phyloP scores from a whole-genome alignment of 31 red algal genomes.

The Asparagopsis taxiformis region DNA sequence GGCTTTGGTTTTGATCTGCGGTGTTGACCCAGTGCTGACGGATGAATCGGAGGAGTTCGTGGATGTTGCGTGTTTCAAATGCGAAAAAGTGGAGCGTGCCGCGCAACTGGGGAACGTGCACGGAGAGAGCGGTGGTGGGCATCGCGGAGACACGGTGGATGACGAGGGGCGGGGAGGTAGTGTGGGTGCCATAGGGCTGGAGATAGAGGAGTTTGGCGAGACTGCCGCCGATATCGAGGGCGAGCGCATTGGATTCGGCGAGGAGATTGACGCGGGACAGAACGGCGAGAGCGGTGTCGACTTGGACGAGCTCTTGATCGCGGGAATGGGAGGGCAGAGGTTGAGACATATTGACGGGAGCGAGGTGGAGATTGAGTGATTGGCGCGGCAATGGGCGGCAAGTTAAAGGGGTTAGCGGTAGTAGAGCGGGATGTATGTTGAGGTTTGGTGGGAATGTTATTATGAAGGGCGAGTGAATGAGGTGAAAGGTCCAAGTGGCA shows the following conservation, averaged over 20 bases:
- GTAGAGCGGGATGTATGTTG: no score
- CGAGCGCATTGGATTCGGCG: conserved; percentile 79
- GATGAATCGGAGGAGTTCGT: conserved; percentile 86
- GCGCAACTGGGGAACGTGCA: conserved; percentile 75
- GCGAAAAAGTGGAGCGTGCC: conserved; percentile 93
- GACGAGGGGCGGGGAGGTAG: conserved; percentile 18
- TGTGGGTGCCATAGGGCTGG: conserved; percentile 48
- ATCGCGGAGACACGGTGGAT: conserved; percentile 54
- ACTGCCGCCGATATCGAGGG: conserved; percentile 94
- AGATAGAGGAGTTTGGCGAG: conserved; percentile 97
- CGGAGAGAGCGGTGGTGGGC: conserved; percentile 54
- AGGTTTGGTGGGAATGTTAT: no score
- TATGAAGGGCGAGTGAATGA: no score
- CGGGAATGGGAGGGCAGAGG: neutral
- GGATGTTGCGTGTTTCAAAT: conserved; percentile 89
- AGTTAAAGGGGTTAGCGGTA: no score
- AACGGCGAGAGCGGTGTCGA: conserved; percentile 82
- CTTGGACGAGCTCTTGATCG: conserved; percentile 52
- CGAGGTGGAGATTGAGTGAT: no score
- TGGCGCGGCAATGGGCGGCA: no score
- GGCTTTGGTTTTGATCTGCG: conserved; percentile 2
- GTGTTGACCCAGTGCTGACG: conserved; percentile 60
- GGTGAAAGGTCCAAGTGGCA: no score
- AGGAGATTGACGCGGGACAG: conserved; percentile 87
- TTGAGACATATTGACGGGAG: no score